These are phyloP conservation scores for Metschnikowia baotianmanensis DNA, from an alignment of 805 yeast species.

Conservation along the genomic window DNA sequence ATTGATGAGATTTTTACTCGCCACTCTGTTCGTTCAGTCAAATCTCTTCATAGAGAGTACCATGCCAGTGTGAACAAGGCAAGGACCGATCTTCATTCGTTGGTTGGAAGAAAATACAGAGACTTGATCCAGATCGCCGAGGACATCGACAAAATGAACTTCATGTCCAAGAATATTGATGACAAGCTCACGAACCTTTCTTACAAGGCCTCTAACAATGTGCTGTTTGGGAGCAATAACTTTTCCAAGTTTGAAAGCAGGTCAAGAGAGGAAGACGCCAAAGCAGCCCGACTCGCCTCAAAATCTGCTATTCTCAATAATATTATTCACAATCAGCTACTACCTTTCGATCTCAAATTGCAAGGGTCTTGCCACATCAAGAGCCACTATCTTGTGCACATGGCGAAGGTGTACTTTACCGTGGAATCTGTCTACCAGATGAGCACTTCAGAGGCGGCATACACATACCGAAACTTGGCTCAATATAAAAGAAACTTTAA, in stretches of 20 bases:
- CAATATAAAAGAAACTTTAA: slow-evolving; percentile 25
- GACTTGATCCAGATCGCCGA: slow-evolving; percentile 45
- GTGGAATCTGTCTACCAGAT: slow-evolving; percentile 25
- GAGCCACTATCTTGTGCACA: slow-evolving; percentile 29
- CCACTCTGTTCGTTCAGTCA: slow-evolving; percentile 33
- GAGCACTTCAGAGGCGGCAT: slow-evolving; percentile 14
- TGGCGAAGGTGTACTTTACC: slow-evolving; percentile 35
- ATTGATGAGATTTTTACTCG: slow-evolving; percentile 36
- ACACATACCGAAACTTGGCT: slow-evolving; percentile 16
- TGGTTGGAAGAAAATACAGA: slow-evolving; percentile 42
- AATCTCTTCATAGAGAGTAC: slow-evolving; percentile 29
- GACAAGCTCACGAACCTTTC: slow-evolving; percentile 30
- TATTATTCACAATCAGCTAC: slow-evolving; percentile 29
- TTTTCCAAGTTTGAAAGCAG: slow-evolving; percentile 22
- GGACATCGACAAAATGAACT: slow-evolving; percentile 35
- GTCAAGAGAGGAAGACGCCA: slow-evolving; percentile 19
- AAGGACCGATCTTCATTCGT: slow-evolving; percentile 32
- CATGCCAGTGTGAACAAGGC: slow-evolving; percentile 26
- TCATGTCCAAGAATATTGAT: slow-evolving; percentile 23
- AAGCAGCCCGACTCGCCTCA: slow-evolving; percentile 20
- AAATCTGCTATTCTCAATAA: slow-evolving; percentile 27
- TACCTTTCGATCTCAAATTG: slow-evolving; percentile 30
- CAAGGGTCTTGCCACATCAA: slow-evolving; percentile 16
- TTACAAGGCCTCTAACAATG: slow-evolving; percentile 29
- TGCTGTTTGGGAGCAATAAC: slow-evolving; percentile 23